phyloP scores from a whole-genome alignment of 2,329 filamentous ascomycete species.

The Colletotrichum spaethianum region DNA sequence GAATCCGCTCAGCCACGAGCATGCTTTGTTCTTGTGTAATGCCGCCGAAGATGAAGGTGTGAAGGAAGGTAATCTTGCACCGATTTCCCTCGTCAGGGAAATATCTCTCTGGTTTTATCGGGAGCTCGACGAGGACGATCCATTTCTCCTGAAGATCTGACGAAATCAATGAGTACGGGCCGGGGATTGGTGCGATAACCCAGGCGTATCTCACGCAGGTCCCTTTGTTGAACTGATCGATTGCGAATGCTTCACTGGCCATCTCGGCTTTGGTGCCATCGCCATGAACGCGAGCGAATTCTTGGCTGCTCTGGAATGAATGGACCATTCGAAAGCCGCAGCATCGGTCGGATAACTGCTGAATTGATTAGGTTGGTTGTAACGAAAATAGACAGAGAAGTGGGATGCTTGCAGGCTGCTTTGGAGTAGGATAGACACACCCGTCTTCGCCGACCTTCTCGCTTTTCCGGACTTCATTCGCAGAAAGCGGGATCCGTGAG shows the following conservation, averaged over 20 bases:
- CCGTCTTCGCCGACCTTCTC: not conserved
- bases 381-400: not conserved
- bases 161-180: constrained; percentile 14
- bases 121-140: constrained; percentile 23
- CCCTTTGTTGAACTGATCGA: constrained; percentile 18
- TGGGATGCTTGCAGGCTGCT: not conserved
- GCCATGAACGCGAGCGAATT: constrained; percentile 32
- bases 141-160: constrained; percentile 35
- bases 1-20: constrained; percentile 21
- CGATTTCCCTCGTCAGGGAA: constrained; percentile 29
- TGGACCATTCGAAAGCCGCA: constrained; percentile 34
- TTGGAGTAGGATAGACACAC: too few species aligned
- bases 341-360: constrained; percentile 1
- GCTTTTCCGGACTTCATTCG: not conserved
- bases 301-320: constrained; percentile 17
- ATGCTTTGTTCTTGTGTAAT: constrained; percentile 13
- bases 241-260: constrained; percentile 6
- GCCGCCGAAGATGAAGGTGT: constrained; percentile 12
- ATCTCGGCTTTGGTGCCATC: constrained; percentile 32
- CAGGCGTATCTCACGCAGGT: constrained; percentile 18
- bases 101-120: not conserved
- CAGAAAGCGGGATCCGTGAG: not conserved
- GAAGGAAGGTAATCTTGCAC: constrained; percentile 17
- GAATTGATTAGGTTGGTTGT: not conserved
- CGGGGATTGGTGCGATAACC: constrained; percentile 21